Evolutionary conservation across 495 filamentous ascomycete genomes (phyloP), one percentile per base, ranked within the genome.

Genomic region (Aspergillus funiculosus): DNA sequence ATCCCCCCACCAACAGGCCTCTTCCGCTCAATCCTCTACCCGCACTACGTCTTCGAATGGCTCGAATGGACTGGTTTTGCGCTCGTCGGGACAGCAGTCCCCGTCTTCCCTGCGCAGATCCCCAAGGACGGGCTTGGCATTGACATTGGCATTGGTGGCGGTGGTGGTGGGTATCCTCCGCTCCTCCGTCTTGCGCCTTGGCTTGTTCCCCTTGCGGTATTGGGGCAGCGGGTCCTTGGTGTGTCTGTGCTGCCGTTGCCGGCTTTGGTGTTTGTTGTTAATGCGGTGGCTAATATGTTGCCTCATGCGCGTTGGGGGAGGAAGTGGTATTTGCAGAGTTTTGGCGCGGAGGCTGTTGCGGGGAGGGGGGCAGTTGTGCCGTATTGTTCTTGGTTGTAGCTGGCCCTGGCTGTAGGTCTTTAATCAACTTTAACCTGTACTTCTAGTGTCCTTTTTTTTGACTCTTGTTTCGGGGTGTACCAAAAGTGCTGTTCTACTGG

Each of bases 11-110:
- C 82, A 48, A 80, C 82, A 28, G 90, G 90, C 2, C 67, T 95
- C 29, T 98, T 98, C 68, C 69, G 68, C 38, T 82, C 75, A 46
- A 78, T 95, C 57, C 74, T 97, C 42, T 94, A 85, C 68, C 89
- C 92, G 48, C 94, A 98, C 60, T 97, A 94, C 60, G 76, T 92
- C 37, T 85, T 80, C 50, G 92, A 98, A 73, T 98, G 92, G 92
- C 63, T 95, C 38, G 94, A 98, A 69, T 97, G 94, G 92, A 57
- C 75, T 14, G 92, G 92, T 0, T 98, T 88, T 58, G 89, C 79
- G 62, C 76, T 95, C 48, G 67, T 77, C n/a, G 80, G 73, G 4
- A 56, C 57, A 1, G 53, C 61, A n/a, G n/a, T n/a, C n/a, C n/a
- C n/a, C 0, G 53, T 73, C 3, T 39, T 50, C 26, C n/a, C 30